Base-by-base conservation (phyloP, 1,284 basidiomycete species). In the Apiotrichum laibachii region DNA sequence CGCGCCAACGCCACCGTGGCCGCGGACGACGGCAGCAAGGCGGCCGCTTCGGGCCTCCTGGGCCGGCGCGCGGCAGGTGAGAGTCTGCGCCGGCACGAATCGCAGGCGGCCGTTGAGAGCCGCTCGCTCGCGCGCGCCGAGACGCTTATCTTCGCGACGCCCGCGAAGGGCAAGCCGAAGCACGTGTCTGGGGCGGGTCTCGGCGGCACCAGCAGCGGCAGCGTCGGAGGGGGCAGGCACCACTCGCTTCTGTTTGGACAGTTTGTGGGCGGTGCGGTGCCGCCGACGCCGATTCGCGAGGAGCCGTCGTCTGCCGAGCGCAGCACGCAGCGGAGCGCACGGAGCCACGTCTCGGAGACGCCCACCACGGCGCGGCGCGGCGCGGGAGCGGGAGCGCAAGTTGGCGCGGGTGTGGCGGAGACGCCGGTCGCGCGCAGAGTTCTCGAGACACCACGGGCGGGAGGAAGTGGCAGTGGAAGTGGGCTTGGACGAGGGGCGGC, bases 141-240 rank as follows among this genome's bases (percentile, higher is more conserved):
- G 46, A 74, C 73, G 12, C 56, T 76, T 13, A 66, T 76, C 49
- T 64, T 70, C 26, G 73, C 72, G 11, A 77, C 75, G 2, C 75
- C 75, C 8, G 65, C 68, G 31, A 75, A 75, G 60, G 71, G 70
- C 59, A 60, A 42, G 40, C 16, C 43, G 6, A 42, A 42, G 40
- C n/a, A 42, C 18, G 40, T n/a, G n/a, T n/a, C n/a, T n/a, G n/a
- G n/a, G n/a, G n/a, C n/a, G n/a, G n/a, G n/a, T n/a, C n/a, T n/a
- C n/a, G n/a, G n/a, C n/a, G n/a, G n/a, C n/a, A n/a, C n/a, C n/a
- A n/a, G n/a, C n/a, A n/a, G 40, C 40, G 18, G 18, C 15, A 18
- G 40, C 40, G 18, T 7, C 26, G 37, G 12, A 12, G 37, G 37
- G 3, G 40, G 6, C n/a, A 5, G 40, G 40, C n/a, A 15, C 40